These are phyloP conservation scores for Umbellularia californica DNA, from an alignment of 164 flowering plant species.

Conservation along the genomic window DNA sequence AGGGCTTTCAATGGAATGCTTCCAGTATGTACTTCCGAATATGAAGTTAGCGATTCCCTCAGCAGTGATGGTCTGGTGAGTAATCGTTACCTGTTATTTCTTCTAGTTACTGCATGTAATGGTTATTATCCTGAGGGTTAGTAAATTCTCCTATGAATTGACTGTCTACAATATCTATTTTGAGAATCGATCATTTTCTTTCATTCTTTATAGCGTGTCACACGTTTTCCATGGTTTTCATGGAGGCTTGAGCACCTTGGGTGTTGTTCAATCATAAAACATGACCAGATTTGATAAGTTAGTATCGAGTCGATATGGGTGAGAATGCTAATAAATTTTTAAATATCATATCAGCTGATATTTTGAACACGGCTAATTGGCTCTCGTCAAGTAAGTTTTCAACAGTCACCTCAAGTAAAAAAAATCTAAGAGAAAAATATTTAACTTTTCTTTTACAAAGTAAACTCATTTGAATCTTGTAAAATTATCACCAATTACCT, in stretches of 20 bases:
- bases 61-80: slow-evolving; percentile 94
- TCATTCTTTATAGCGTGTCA: neutral
- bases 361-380: too few relatives aligned
- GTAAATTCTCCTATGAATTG: too few relatives aligned
- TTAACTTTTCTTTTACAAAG: too few relatives aligned
- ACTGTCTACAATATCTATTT: neutral
- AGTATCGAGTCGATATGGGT: too few relatives aligned
- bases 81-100: neutral
- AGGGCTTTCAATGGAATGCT: slow-evolving; percentile 61
- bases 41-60: slow-evolving; percentile 81
- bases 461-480: too few relatives aligned
- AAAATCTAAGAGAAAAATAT: too few relatives aligned
- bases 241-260: neutral
- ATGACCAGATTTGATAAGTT: too few relatives aligned
- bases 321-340: too few relatives aligned
- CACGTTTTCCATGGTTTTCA: neutral
- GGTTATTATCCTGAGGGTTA: neutral
- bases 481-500: too few relatives aligned
- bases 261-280: neutral
- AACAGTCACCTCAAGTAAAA: too few relatives aligned
- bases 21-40: slow-evolving; percentile 32
- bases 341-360: too few relatives aligned
- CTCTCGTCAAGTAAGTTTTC: too few relatives aligned
- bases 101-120: neutral
- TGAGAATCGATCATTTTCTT: neutral